These are phyloP conservation scores for Suaeda aralocaspica DNA, from an alignment of 148 eudicot species.

Conservation along the genomic window DNA sequence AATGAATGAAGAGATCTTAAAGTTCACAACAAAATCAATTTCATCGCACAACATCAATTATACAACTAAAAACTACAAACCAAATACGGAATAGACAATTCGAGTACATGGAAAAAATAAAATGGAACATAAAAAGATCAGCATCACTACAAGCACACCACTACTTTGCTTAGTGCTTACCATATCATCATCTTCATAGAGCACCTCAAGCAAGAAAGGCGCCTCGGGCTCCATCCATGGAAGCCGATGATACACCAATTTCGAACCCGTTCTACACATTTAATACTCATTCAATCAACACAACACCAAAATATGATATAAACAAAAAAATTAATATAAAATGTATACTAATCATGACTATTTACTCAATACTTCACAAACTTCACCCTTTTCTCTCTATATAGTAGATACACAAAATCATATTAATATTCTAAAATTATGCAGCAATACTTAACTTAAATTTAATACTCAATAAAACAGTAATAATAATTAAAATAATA, in stretches of 20 bases:
- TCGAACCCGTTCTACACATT: constrained; percentile 45
- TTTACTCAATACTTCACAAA: too few relatives aligned
- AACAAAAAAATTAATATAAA: too few relatives aligned
- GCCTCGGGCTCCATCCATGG: constrained; percentile 89
- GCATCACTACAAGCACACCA: background rate
- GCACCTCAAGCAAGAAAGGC: constrained; percentile 63
- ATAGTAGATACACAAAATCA: too few relatives aligned
- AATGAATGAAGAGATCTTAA: background rate
- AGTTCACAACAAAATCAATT: background rate
- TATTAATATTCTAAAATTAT: too few relatives aligned
- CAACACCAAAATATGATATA: background rate
- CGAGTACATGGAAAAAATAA: background rate
- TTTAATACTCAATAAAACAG: too few relatives aligned
- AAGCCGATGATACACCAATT: constrained; percentile 67
- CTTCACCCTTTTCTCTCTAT: too few relatives aligned
- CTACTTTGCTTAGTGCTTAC: constrained; percentile 36
- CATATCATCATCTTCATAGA: constrained; percentile 83
- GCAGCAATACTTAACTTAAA: too few relatives aligned
- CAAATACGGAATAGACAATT: background rate
- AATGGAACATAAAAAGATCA: background rate
- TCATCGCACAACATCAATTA: background rate
- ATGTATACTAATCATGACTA: too few relatives aligned
- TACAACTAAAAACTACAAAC: background rate
- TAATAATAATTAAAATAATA: background rate
- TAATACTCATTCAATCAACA: constrained; percentile 16